A percentile compares a stretch with the other conserved stretches of the same genome.
These are phyloP conservation scores for Ustilago sp. DNA, from an alignment of 1,284 basidiomycete species.

Conservation along the genomic window DNA sequence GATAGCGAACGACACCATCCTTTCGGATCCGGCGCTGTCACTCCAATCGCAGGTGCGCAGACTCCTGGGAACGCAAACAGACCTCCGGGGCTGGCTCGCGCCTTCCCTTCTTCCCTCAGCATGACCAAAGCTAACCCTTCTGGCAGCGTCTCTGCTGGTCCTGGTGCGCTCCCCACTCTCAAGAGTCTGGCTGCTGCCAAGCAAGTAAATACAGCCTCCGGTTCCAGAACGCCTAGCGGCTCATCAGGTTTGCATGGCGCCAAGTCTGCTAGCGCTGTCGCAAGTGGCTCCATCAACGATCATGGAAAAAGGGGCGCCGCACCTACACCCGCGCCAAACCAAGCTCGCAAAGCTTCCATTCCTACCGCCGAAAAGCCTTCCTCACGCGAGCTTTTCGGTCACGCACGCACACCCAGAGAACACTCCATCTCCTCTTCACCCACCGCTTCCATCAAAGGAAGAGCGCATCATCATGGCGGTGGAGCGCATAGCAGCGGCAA, in stretches of 20 bases:
- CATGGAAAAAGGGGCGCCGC: conserved; percentile 54
- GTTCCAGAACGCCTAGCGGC: conserved; percentile 30
- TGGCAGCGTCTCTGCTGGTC: conserved; percentile 29
- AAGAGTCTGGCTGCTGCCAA: conserved; percentile 31
- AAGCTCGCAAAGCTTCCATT: conserved; percentile 14
- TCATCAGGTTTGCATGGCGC: conserved; percentile 11
- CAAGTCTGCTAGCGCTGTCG: conserved; percentile 42
- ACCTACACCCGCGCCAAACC: conserved; percentile 13
- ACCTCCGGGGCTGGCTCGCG: conserved; percentile 31
- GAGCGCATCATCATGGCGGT: conserved; percentile 17
- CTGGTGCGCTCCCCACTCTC: conserved; percentile 39
- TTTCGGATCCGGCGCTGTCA: conserved; percentile 64
- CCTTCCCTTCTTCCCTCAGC: conserved; percentile 49
- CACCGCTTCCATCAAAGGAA: conserved; percentile 34
- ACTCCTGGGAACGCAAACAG: conserved; percentile 53
- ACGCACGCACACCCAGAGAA: conserved; percentile 26
- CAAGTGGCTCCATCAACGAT: conserved; percentile 52
- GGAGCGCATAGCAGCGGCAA: conserved; percentile 8
- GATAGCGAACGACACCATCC: conserved; percentile 61
- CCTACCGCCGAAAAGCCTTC: conserved; percentile 34
- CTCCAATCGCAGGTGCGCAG: conserved; percentile 55
- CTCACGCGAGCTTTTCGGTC: conserved; percentile 45
- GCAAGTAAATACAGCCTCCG: conserved; percentile 7
- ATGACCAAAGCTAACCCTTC: conserved; percentile 46
- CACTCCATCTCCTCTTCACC: conserved; percentile 37